Conservation (phyloP, 2,329 filamentous ascomycete species). For the Epichloe sibirici region DNA sequence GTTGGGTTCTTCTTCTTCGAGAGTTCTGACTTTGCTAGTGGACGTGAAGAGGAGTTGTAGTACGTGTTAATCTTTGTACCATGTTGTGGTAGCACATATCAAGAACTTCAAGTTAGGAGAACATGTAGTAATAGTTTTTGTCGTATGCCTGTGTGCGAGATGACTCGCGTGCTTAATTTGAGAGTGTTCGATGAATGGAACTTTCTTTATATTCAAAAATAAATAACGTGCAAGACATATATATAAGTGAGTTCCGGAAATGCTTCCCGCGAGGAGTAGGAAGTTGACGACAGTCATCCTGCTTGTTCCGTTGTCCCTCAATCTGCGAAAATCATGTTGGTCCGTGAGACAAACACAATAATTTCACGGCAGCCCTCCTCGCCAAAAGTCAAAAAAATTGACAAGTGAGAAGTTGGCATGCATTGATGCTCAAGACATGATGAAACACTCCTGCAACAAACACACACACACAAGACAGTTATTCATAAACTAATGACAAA, state of each 20-base stretch:
- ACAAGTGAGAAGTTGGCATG: neutral
- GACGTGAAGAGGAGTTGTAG: neutral
- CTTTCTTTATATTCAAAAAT: constrained; percentile 2
- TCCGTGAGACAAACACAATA: constrained; percentile 2
- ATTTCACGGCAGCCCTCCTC: neutral
- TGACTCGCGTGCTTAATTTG: neutral
- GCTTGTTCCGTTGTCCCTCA: constrained; percentile 49
- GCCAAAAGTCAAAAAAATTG: neutral
- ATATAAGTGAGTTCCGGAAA: constrained; percentile 1
- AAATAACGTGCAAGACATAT: neutral
- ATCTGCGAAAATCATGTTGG: constrained; percentile 27
- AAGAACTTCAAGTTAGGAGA: no score
- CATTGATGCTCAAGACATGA: neutral
- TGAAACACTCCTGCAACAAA: neutral
- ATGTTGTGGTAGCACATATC: constrained; percentile 3
- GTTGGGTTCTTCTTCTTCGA: neutral
- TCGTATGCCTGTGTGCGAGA: no score
- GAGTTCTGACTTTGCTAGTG: neutral
- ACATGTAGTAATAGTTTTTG: no score
- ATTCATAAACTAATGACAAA: neutral
- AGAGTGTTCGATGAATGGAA: neutral
- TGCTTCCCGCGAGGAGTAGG: constrained; percentile 26
- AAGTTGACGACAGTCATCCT: constrained; percentile 46
- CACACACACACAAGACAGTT: neutral
- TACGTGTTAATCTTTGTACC: neutral